Percentiles rank a stretch among this genome's conserved stretches.
These are phyloP conservation scores for Penicillium sp. DNA, from an alignment of 2,329 filamentous ascomycete genomes.

Conservation along the genomic window DNA sequence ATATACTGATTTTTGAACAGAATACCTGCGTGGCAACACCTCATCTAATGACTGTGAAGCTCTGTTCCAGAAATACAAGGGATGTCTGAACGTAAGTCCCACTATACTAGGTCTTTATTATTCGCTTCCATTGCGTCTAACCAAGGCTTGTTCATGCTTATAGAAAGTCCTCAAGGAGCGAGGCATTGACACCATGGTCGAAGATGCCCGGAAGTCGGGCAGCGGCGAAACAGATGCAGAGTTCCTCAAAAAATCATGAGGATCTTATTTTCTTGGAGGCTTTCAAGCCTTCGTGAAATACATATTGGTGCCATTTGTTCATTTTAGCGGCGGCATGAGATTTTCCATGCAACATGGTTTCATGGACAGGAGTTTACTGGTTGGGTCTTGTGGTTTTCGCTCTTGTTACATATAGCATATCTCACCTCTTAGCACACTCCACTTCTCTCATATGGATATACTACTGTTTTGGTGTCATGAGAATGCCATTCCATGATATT, in stretches of 20 bases:
- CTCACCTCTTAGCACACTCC: neutral
- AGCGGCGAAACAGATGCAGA: constrained; percentile 83
- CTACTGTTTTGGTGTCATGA: neutral
- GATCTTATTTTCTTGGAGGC: neutral
- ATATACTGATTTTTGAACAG: constrained; percentile 49
- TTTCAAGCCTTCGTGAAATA: too few relatives aligned
- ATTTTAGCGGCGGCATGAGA: constrained; percentile 5
- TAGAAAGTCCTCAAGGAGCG: constrained; percentile 83
- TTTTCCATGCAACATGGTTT: neutral
- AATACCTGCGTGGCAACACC: constrained; percentile 84
- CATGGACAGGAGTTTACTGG: constrained; percentile 1
- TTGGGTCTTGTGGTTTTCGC: neutral
- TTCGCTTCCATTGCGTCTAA: neutral
- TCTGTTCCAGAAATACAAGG: constrained; percentile 85
- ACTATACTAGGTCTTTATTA: too few relatives aligned
- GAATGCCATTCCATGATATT: too few relatives aligned
- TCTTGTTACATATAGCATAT: constrained; percentile 3
- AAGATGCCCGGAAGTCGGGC: constrained; percentile 78
- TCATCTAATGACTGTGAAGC: constrained; percentile 82
- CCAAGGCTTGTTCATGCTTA: neutral
- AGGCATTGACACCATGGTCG: constrained; percentile 90
- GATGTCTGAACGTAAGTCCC: constrained; percentile 72
- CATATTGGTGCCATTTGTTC: neutral
- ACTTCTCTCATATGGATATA: neutral
- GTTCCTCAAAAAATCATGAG: constrained; percentile 53